A percentile compares a stretch with the other conserved stretches of the same genome.
Conservation (phyloP, 306 rosid genomes). For the Lotus japonicus region DNA sequence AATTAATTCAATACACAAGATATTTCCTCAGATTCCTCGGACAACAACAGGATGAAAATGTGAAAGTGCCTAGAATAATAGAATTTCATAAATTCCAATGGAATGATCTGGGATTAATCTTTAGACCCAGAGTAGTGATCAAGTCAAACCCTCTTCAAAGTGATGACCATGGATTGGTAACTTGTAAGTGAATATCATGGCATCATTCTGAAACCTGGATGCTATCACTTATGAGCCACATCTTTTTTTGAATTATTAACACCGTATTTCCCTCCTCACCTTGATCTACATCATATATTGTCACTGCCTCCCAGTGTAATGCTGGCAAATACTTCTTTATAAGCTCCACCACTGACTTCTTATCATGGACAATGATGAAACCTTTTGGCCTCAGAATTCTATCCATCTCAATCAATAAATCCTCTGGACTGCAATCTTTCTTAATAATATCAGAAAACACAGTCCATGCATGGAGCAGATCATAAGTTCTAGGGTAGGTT, state of each 20-base stretch:
- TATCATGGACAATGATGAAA: slow-evolving; percentile 57
- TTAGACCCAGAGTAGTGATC: neutral
- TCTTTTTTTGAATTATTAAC: slow-evolving; percentile 58
- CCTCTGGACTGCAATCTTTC: slow-evolving; percentile 61
- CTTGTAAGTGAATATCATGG: neutral
- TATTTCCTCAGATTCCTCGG: neutral
- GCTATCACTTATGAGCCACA: slow-evolving; percentile 57
- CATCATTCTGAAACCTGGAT: slow-evolving; percentile 38
- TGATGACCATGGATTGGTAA: neutral
- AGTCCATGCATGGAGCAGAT: slow-evolving; percentile 70
- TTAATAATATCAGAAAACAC: slow-evolving; percentile 56
- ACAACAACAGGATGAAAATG: neutral
- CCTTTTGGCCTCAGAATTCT: slow-evolving; percentile 71
- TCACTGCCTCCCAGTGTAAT: slow-evolving; percentile 69
- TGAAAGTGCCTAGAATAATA: neutral
- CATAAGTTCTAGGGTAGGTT: slow-evolving; percentile 75
- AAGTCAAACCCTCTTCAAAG: no score
- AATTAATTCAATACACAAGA: neutral
- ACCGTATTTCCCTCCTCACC: slow-evolving; percentile 39
- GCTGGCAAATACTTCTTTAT: slow-evolving; percentile 42
- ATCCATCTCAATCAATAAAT: slow-evolving; percentile 71
- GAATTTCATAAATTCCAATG: neutral
- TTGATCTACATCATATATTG: slow-evolving; percentile 22
- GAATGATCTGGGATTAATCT: neutral
- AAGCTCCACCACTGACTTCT: slow-evolving; percentile 45